These are phyloP conservation scores for Flueggea neowawraea DNA, from an alignment of 441 rosid species.

Conservation along the genomic window DNA sequence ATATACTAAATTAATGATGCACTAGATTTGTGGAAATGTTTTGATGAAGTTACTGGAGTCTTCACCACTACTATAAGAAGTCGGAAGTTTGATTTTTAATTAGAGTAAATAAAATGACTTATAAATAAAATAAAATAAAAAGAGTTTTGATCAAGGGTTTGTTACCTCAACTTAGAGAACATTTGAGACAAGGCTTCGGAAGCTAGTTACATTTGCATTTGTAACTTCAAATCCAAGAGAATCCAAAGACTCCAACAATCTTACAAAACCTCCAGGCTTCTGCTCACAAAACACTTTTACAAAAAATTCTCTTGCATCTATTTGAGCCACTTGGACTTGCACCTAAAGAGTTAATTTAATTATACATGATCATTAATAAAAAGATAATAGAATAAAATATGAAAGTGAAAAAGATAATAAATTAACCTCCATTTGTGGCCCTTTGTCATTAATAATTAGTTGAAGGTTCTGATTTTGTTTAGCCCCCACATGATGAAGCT, in stretches of 20 bases:
- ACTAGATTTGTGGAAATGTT: too few species aligned
- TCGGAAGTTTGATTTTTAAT: too few species aligned
- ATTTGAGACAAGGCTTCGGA: conserved; percentile 75
- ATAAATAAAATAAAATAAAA: not conserved
- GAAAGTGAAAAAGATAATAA: not conserved
- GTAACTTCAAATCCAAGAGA: conserved; percentile 81
- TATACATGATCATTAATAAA: not conserved
- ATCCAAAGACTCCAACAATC: conserved; percentile 79
- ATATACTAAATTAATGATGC: too few species aligned
- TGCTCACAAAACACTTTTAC: conserved; percentile 90
- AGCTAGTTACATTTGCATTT: conserved; percentile 77
- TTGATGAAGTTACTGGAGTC: too few species aligned
- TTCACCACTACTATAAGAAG: too few species aligned
- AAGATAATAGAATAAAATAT: not conserved
- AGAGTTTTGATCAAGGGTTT: not conserved
- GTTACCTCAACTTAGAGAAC: conserved; percentile 85
- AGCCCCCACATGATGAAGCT: not conserved
- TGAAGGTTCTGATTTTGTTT: conserved; percentile 47
- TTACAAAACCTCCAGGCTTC: conserved; percentile 77
- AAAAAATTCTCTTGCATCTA: conserved; percentile 79
- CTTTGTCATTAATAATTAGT: conserved; percentile 38
- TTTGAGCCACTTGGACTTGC: conserved; percentile 87
- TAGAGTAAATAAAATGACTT: conserved; percentile 15
- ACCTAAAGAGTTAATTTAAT: conserved; percentile 28
- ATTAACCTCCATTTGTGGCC: conserved; percentile 82